A percentile compares a stretch with the other conserved stretches of the same genome.
Evolutionary conservation across 352 stramenopile genomes (phyloP).

Genomic region (Pythium periplocum): DNA sequence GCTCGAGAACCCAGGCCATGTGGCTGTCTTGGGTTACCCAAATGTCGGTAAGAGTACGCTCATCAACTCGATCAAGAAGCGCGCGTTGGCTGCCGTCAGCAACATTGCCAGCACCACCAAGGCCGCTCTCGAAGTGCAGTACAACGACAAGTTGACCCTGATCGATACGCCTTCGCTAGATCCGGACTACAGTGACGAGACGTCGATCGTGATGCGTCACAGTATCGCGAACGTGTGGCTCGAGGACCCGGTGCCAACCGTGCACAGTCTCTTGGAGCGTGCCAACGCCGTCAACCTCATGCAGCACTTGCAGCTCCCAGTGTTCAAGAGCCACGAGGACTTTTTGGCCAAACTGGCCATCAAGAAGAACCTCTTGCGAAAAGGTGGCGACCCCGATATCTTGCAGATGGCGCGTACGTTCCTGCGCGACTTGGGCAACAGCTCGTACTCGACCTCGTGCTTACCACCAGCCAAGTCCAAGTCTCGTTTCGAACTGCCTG

Average conservation of each 20-base stretch:
- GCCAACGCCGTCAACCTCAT: constrained; percentile 93
- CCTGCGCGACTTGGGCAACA: constrained; percentile 67
- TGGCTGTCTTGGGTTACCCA: constrained; percentile 98
- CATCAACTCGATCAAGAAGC: constrained; percentile 94
- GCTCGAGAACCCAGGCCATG: constrained; percentile 61
- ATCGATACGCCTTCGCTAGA: constrained; percentile 97
- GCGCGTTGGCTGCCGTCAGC: constrained; percentile 38
- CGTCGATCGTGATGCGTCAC: constrained; percentile 89
- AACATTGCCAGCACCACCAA: constrained; percentile 71
- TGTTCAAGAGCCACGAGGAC: constrained; percentile 90
- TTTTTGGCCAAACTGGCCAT: constrained; percentile 96
- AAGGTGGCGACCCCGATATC: constrained; percentile 96
- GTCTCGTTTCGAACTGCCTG: constrained; percentile 70
- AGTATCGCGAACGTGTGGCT: constrained; percentile 93
- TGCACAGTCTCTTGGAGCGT: constrained; percentile 89
- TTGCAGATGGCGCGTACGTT: constrained; percentile 89
- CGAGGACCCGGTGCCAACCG: constrained; percentile 91
- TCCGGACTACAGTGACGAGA: constrained; percentile 90
- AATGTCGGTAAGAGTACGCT: constrained; percentile 95
- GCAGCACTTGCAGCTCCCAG: constrained; percentile 93
- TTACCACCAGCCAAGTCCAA: constrained; percentile 76
- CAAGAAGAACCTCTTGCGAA: constrained; percentile 92
- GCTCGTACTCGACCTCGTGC: constrained; percentile 48
- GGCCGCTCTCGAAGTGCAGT: constrained; percentile 86
- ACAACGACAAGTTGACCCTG: constrained; percentile 96